Evolutionary conservation across 2,329 filamentous ascomycete species (phyloP).

Genomic region (Cylindrodendrum hubeiense): DNA sequence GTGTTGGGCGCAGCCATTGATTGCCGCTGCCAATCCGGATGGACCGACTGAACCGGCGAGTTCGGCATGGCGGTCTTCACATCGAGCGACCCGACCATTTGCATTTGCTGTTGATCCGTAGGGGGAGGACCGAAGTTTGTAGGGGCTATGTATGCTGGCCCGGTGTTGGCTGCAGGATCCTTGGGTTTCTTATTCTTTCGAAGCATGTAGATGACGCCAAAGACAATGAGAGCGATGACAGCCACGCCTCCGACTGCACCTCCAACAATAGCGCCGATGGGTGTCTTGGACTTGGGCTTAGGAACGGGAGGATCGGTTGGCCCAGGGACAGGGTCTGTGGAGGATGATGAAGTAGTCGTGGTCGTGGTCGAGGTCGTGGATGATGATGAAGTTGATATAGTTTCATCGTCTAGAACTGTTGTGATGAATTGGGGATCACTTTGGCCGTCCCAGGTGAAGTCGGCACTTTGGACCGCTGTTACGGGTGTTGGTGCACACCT

Average conservation of each 20-base stretch:
- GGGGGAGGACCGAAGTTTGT: background rate
- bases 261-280: slow-evolving; percentile 27
- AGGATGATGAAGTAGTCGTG: too few species aligned
- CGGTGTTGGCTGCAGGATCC: background rate
- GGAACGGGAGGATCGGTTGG: background rate
- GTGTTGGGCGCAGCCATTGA: slow-evolving; percentile 5
- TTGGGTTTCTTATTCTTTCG: slow-evolving; percentile 21
- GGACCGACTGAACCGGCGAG: slow-evolving; percentile 14
- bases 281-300: background rate
- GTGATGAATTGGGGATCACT: slow-evolving; percentile 5
- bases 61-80: slow-evolving; percentile 4
- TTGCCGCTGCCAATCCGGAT: slow-evolving; percentile 28
- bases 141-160: background rate
- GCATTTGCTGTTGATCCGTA: background rate
- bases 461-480: slow-evolving; percentile 20
- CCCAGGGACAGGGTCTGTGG: background rate
- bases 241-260: slow-evolving; percentile 27
- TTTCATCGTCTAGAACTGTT: background rate
- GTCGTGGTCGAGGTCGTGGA: background rate
- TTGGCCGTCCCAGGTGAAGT: slow-evolving; percentile 25
- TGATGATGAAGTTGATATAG: background rate
- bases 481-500: slow-evolving; percentile 21
- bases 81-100: background rate
- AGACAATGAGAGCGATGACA: slow-evolving; percentile 7
- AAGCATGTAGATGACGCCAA: slow-evolving; percentile 22